Percentiles rank a stretch among this genome's conserved stretches.
Evolutionary conservation across 257 asterid genomes (phyloP).

Genomic region (Verbena officinalis): DNA sequence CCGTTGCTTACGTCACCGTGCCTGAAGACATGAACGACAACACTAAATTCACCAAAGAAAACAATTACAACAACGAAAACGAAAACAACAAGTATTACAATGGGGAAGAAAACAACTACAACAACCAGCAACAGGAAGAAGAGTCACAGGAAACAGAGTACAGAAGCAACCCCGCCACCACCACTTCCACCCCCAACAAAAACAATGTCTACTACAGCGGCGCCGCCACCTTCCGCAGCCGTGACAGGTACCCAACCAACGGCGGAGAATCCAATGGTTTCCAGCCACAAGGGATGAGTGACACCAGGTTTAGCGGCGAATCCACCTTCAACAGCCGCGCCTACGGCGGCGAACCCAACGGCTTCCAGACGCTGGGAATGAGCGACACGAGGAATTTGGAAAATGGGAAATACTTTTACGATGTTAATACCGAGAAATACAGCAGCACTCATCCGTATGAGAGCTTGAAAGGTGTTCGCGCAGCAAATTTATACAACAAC

Average conservation of each 20-base stretch:
- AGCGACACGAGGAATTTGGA: slow-evolving; percentile 80
- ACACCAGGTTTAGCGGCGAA: slow-evolving; percentile 29
- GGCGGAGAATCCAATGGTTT: slow-evolving; percentile 33
- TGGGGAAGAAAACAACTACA: slow-evolving; percentile 26
- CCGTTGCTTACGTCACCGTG: slow-evolving; percentile 64
- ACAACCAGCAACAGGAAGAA: slow-evolving; percentile 29
- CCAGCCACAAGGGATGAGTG: slow-evolving; percentile 31
- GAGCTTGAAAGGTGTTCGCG: slow-evolving; percentile 34
- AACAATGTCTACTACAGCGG: slow-evolving; percentile 30
- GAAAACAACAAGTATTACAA: slow-evolving; percentile 22
- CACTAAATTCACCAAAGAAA: slow-evolving; percentile 21
- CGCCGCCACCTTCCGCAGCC: slow-evolving; percentile 37
- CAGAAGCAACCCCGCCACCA: slow-evolving; percentile 31
- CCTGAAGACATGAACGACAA: slow-evolving; percentile 44
- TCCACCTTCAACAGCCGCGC: slow-evolving; percentile 18
- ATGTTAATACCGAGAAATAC: slow-evolving; percentile 44
- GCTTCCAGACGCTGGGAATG: slow-evolving; percentile 68
- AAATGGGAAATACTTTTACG: slow-evolving; percentile 62
- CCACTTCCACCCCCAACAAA: slow-evolving; percentile 10
- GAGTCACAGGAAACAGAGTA: slow-evolving; percentile 25
- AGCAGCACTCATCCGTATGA: slow-evolving; percentile 54
- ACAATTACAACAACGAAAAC: slow-evolving; percentile 19
- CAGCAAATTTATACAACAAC: slow-evolving; percentile 32
- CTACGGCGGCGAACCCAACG: slow-evolving; percentile 33
- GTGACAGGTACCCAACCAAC: slow-evolving; percentile 34